Percentiles rank a stretch among this genome's conserved stretches.
Evolutionary conservation across 345 rosid species (phyloP).

Genomic region (Linum usitatissimum): DNA sequence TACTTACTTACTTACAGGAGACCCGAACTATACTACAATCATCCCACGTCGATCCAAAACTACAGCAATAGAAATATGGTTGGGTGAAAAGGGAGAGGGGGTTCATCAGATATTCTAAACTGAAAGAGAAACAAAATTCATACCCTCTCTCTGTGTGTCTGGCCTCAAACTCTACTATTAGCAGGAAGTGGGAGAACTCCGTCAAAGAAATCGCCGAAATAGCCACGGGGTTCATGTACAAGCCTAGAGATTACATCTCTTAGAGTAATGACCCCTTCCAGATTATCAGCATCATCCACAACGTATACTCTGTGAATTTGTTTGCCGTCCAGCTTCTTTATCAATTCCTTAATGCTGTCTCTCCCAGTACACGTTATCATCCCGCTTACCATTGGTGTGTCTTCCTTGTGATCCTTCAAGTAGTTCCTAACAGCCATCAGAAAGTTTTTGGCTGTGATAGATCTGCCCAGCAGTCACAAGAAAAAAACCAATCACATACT

Average conservation of each 20-base stretch:
- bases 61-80: too few relatives aligned
- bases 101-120: too few relatives aligned
- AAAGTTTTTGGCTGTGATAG: constrained; percentile 80
- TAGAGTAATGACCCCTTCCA: constrained; percentile 86
- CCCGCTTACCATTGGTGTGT: constrained; percentile 42
- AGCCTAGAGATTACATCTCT: constrained; percentile 85
- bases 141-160: neutral
- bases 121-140: constrained; percentile 1
- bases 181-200: constrained; percentile 70
- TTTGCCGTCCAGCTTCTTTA: constrained; percentile 49
- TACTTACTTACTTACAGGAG: constrained; percentile 7
- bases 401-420: constrained; percentile 43
- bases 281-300: constrained; percentile 64
- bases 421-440: constrained; percentile 52
- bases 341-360: constrained; percentile 61
- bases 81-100: neutral
- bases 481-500: neutral
- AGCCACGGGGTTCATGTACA: constrained; percentile 90
- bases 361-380: constrained; percentile 63
- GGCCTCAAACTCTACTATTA: constrained; percentile 55
- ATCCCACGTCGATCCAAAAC: neutral
- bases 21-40: constrained; percentile 18
- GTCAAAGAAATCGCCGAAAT: constrained; percentile 96
- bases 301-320: constrained; percentile 76
- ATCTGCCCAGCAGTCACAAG: constrained; percentile 26